Evolutionary conservation across 768 basidiomycete genomes (phyloP).

Genomic region (Lactarius hengduanensis): DNA sequence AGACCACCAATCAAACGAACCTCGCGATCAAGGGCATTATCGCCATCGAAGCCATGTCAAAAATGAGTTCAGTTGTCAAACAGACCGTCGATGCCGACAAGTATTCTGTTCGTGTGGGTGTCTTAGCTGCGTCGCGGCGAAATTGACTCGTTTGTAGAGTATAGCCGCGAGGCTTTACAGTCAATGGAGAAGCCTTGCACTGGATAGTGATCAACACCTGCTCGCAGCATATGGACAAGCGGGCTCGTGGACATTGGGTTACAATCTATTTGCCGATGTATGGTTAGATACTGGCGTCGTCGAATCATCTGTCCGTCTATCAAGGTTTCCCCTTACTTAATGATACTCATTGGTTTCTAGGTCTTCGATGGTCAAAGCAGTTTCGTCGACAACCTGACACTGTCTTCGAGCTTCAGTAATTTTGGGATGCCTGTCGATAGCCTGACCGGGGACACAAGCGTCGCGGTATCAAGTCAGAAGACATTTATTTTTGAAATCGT

Average conservation of each 20-base stretch:
- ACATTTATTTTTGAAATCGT: neutral
- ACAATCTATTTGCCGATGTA: neutral
- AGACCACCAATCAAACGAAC: neutral
- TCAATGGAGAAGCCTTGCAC: neutral
- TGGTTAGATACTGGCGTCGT: neutral
- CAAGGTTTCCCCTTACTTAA: too few species aligned
- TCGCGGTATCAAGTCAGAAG: neutral
- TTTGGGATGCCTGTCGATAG: neutral
- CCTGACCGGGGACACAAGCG: neutral
- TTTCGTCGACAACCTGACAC: constrained; percentile 42
- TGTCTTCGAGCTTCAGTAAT: neutral
- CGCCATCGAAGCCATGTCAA: neutral
- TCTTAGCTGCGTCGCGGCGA: neutral
- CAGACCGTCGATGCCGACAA: neutral
- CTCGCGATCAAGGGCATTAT: constrained; percentile 1
- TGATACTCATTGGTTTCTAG: neutral
- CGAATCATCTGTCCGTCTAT: neutral
- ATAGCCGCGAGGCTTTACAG: neutral
- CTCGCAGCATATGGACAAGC: neutral
- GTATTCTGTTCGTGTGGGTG: neutral
- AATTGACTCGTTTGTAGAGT: neutral
- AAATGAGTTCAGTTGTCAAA: neutral
- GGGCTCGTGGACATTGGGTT: neutral
- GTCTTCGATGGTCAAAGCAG: constrained; percentile 56
- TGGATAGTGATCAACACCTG: neutral